A percentile compares a stretch with the other conserved stretches of the same genome.
Evolutionary conservation across 2,329 filamentous ascomycete genomes (phyloP).

Genomic region (Colletotrichum liaoningense): DNA sequence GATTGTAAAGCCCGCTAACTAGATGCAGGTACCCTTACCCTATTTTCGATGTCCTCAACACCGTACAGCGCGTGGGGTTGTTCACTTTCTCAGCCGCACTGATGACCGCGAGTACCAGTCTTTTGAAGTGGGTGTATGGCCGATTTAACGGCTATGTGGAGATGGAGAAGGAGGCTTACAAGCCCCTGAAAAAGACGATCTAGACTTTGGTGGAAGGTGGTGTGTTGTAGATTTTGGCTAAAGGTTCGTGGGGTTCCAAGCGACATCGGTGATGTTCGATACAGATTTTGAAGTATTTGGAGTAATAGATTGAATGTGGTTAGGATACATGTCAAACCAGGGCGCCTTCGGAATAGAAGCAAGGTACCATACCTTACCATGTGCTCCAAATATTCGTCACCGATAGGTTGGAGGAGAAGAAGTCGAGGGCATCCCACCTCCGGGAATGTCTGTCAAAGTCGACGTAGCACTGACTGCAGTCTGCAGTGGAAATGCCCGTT

Average conservation of each 20-base stretch:
- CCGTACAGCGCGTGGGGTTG: conserved; percentile 72
- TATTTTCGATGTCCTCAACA: conserved; percentile 77
- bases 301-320: conserved; percentile 3
- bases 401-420: conserved; percentile 12
- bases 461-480: conserved; percentile 6
- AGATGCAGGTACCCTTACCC: conserved; percentile 83
- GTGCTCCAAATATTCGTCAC: conserved; percentile 1
- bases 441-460: neutral
- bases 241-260: neutral
- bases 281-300: neutral
- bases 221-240: neutral
- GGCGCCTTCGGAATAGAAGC: neutral
- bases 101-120: conserved; percentile 77
- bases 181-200: conserved; percentile 43
- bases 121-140: conserved; percentile 77
- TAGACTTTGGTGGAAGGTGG: conserved; percentile 18
- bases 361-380: neutral
- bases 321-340: neutral
- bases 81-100: conserved; percentile 77
- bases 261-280: conserved; percentile 14
- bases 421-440: neutral
- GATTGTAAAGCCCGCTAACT: conserved; percentile 40
- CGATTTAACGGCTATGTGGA: conserved; percentile 69
- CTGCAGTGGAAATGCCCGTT: conserved; percentile 10
- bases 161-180: conserved; percentile 49